Percentiles rank a stretch among this genome's conserved stretches.
These are phyloP conservation scores for Rhizopus sp. DNA, from an alignment of 371 early-diverging fungal species.

Conservation along the genomic window DNA sequence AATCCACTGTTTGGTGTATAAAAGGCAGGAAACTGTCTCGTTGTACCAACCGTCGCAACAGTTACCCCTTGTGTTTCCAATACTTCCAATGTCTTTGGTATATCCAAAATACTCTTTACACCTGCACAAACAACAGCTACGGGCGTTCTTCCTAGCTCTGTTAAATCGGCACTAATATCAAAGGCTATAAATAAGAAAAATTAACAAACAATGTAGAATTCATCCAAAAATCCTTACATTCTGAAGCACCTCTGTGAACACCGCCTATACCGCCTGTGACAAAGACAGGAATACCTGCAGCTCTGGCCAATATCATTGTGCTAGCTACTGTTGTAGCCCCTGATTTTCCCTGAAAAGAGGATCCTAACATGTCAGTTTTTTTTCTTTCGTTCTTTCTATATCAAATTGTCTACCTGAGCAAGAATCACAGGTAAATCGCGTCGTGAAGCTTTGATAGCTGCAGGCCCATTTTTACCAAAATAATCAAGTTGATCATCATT, in stretches of 20 bases:
- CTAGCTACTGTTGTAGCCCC: conserved; percentile 93
- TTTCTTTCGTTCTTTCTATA: neutral
- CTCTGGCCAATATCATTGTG: conserved; percentile 85
- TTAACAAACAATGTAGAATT: neutral
- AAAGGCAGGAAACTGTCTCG: conserved; percentile 85
- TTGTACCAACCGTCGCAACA: conserved; percentile 73
- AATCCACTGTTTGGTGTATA: conserved; percentile 80
- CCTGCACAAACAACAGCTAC: conserved; percentile 95
- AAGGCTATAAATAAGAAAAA: conserved; percentile 45
- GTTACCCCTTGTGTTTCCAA: conserved; percentile 95
- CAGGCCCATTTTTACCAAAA: conserved; percentile 62
- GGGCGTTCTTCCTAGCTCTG: conserved; percentile 88
- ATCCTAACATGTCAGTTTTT: conserved; percentile 27
- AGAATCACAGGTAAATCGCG: conserved; percentile 82
- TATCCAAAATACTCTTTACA: conserved; percentile 91
- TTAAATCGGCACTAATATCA: conserved; percentile 93
- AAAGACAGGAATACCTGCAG: conserved; percentile 86
- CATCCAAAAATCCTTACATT: conserved; percentile 41
- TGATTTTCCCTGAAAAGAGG: conserved; percentile 16
- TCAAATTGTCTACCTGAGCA: conserved; percentile 47
- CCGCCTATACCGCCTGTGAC: conserved; percentile 98
- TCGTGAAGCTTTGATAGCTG: conserved; percentile 80
- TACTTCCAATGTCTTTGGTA: conserved; percentile 86
- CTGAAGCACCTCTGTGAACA: conserved; percentile 86
- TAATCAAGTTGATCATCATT: conserved; percentile 56